A percentile compares a stretch with the other conserved stretches of the same genome.
Evolutionary conservation across 2,329 filamentous ascomycete genomes (phyloP).

Genomic region (Diaporthe sp.): DNA sequence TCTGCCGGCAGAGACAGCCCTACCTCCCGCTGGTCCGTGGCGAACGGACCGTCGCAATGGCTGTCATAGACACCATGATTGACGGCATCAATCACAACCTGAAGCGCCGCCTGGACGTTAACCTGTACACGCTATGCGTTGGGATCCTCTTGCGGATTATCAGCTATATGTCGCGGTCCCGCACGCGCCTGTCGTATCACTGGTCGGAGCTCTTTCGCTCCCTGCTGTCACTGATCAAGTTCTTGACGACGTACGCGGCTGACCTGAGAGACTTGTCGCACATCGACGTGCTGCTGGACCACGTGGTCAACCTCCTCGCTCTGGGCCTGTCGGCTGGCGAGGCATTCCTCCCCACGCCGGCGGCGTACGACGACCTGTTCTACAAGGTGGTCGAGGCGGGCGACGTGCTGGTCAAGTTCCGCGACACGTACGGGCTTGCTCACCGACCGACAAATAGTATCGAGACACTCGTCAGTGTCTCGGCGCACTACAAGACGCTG

Average conservation of each 20-base stretch:
- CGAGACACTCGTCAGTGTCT: slow-evolving; percentile 85
- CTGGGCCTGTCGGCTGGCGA: slow-evolving; percentile 89
- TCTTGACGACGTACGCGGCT: slow-evolving; percentile 86
- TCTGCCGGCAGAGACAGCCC: slow-evolving; percentile 91
- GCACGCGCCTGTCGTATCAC: slow-evolving; percentile 87
- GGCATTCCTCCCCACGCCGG: slow-evolving; percentile 87
- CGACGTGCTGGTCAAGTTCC: slow-evolving; percentile 85
- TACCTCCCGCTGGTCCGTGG: slow-evolving; percentile 81
- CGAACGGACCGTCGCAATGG: slow-evolving; percentile 80
- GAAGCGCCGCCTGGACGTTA: slow-evolving; percentile 84
- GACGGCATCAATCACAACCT: slow-evolving; percentile 97
- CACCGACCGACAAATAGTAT: slow-evolving; percentile 78
- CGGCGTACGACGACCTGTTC: slow-evolving; percentile 95
- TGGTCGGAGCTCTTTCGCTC: slow-evolving; percentile 97
- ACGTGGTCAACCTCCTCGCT: slow-evolving; percentile 85
- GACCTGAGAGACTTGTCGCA: slow-evolving; percentile 79
- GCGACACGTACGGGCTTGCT: slow-evolving; percentile 77
- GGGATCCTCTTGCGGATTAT: slow-evolving; percentile 87
- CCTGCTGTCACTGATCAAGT: slow-evolving; percentile 87
- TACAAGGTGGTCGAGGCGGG: slow-evolving; percentile 98
- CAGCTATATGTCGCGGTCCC: slow-evolving; percentile 85
- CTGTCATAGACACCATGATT: slow-evolving; percentile 87
- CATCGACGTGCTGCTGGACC: slow-evolving; percentile 80
- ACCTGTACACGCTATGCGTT: slow-evolving; percentile 85
- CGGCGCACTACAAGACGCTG: slow-evolving; percentile 87